phyloP scores from a whole-genome alignment of 306 rosid species.

The Fragaria ananassa region DNA sequence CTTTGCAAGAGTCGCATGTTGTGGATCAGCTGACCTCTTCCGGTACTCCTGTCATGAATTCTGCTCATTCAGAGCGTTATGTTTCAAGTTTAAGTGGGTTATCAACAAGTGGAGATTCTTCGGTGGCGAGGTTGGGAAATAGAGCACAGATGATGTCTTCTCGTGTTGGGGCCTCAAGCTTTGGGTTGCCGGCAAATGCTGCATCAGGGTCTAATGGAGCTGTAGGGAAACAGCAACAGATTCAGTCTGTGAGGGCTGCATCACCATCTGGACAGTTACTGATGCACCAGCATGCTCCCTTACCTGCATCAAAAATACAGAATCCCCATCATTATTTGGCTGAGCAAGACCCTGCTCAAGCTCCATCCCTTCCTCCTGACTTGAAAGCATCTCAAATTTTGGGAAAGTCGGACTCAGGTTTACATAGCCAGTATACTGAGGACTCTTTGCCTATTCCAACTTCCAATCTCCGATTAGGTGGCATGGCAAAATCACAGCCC shows the following conservation, averaged over 20 bases:
- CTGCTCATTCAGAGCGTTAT: slow-evolving; percentile 41
- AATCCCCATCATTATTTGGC: slow-evolving; percentile 39
- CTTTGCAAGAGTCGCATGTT: slow-evolving; percentile 44
- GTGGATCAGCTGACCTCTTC: slow-evolving; percentile 37
- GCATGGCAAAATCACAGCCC: slow-evolving; percentile 43
- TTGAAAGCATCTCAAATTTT: slow-evolving; percentile 38
- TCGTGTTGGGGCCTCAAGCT: slow-evolving; percentile 32
- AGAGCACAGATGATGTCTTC: slow-evolving; percentile 29
- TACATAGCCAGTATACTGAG: slow-evolving; percentile 34
- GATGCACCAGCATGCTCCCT: slow-evolving; percentile 43
- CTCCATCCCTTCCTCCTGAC: slow-evolving; percentile 32
- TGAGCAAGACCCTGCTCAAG: slow-evolving; percentile 34
- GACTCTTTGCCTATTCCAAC: slow-evolving; percentile 35
- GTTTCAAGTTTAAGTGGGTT: slow-evolving; percentile 36
- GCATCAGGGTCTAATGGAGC: slow-evolving; percentile 43
- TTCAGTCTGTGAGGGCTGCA: slow-evolving; percentile 39
- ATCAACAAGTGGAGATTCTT: slow-evolving; percentile 33
- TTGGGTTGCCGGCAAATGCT: slow-evolving; percentile 36
- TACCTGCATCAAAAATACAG: slow-evolving; percentile 30
- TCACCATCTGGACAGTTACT: slow-evolving; percentile 53
- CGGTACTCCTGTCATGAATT: slow-evolving; percentile 24
- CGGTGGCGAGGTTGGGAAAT: slow-evolving; percentile 39
- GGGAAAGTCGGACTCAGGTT: slow-evolving; percentile 29
- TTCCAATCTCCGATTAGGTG: slow-evolving; percentile 33
- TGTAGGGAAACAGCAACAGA: slow-evolving; percentile 38